Percentiles rank a stretch among this genome's conserved stretches.
Evolutionary conservation across 306 rosid genomes (phyloP).

Genomic region (Spatholobus suberectus): DNA sequence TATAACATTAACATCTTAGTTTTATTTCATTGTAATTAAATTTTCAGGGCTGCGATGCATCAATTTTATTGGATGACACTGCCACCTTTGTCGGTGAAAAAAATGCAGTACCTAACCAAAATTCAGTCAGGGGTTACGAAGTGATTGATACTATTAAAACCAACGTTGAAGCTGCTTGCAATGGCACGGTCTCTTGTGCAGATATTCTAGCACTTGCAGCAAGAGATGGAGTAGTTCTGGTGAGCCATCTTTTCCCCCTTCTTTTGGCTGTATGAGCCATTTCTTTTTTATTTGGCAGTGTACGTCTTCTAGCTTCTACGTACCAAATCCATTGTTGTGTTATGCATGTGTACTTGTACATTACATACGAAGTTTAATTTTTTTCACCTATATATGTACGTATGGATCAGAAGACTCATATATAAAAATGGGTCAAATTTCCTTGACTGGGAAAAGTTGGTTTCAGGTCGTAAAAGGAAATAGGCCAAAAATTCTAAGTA

Average conservation of each 20-base stretch:
- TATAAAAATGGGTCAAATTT: no score
- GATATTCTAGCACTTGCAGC: constrained; percentile 85
- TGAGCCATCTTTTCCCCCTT: constrained; percentile 35
- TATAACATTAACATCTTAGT: neutral
- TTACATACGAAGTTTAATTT: no score
- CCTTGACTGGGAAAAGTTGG: no score
- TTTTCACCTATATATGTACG: no score
- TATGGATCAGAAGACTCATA: no score
- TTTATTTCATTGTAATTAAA: neutral
- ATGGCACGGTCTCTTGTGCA: constrained; percentile 75
- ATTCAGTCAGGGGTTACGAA: constrained; percentile 71
- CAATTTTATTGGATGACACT: constrained; percentile 72
- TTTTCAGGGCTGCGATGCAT: constrained; percentile 79
- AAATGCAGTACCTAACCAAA: constrained; percentile 63
- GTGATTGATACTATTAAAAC: constrained; percentile 79
- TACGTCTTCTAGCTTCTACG: no score
- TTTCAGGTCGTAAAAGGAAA: neutral
- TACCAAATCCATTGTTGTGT: no score
- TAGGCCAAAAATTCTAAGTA: neutral
- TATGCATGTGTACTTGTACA: no score
- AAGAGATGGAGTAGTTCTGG: constrained; percentile 69
- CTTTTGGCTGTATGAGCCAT: no score
- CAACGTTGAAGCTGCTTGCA: constrained; percentile 75
- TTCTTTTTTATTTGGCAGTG: no score
- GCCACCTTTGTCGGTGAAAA: constrained; percentile 70